A percentile compares a stretch with the other conserved stretches of the same genome.
Evolutionary conservation across 2,329 filamentous ascomycete species (phyloP).

Genomic region (Calycina marina): DNA sequence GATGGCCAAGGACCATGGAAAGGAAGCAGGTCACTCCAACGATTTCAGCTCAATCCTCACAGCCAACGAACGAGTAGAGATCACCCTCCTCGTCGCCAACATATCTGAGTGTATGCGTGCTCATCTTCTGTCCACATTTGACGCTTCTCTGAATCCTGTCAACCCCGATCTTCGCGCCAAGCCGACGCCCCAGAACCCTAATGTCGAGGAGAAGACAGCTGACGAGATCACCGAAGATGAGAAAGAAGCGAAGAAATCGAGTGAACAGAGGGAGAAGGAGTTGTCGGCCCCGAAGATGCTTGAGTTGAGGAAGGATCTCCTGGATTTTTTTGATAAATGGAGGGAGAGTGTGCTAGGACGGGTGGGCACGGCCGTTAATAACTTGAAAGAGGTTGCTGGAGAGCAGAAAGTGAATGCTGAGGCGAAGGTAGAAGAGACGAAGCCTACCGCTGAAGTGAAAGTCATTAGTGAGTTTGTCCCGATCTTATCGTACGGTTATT

Average conservation of each 20-base stretch:
- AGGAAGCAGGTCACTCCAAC: conserved; percentile 11
- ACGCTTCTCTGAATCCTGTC: conserved; percentile 20
- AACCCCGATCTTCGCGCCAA: conserved; percentile 18
- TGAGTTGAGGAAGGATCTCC: conserved; percentile 53
- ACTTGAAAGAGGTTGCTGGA: conserved; percentile 29
- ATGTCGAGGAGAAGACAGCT: conserved; percentile 11
- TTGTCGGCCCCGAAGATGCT: conserved; percentile 35
- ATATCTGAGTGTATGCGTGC: conserved; percentile 41
- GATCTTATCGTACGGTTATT: too few species aligned
- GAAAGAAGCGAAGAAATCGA: conserved; percentile 19
- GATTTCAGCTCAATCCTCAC: conserved; percentile 20
- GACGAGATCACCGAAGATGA: conserved; percentile 21
- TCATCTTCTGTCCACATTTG: conserved; percentile 37
- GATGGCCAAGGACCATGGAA: too few species aligned
- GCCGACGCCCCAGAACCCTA: conserved; percentile 19
- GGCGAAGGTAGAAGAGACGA: too few species aligned
- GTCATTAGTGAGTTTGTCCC: neutral
- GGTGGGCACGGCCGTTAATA: conserved; percentile 51
- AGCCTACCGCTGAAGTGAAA: too few species aligned
- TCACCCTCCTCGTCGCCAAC: conserved; percentile 34
- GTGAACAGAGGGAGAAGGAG: conserved; percentile 30
- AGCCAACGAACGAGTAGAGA: conserved; percentile 25
- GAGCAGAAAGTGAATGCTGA: conserved; percentile 18
- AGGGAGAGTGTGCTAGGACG: conserved; percentile 53
- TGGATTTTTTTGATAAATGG: conserved; percentile 72